Base-by-base conservation (phyloP, 1,139 yeast genomes). In the Pneumocystis jirovecii region DNA sequence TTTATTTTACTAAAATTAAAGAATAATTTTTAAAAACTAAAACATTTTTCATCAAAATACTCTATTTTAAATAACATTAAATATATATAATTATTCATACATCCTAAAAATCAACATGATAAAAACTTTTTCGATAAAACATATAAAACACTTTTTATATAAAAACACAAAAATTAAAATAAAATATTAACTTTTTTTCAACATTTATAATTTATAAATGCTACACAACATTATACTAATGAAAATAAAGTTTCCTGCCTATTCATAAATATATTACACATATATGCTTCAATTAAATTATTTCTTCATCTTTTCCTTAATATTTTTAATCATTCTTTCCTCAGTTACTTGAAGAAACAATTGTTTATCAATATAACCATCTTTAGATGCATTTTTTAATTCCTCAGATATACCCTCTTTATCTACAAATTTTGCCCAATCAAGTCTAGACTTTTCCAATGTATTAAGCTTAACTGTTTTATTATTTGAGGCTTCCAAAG, bases 381-480 rank as follows among this genome's bases (percentile, higher is more conserved):
- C 87, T 70, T 79, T 80, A 74, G 90, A 91, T 73, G 86, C 87
- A 66, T 83, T 81, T 65, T 81, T 81, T 73, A 93, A 81, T 69
- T 93, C 98, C 70, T 89, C 96, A 65, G 83, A 81, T 66, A 95
- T 85, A 67, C 91, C 90, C 69, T 86, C 85, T 70, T 86, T 81
- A 75, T 93, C 97, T 29, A 95, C 97, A 76, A 88, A 91, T 68
- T 89, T 84, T 0, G 96, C 95, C 96, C 98, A 93, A 75, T 93
- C 98, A 66, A 93, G 80, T 68, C 96, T 80, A 1, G 96, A 88
- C 74, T 93, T 93, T 74, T 95, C 97, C 68, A 93, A 78, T 0
- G 98, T 95, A 25, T 96, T 88, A 68, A 95, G 79, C 74, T 90
- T 91, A 62, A 85, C 84, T 66, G 80, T 78, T 66, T 84, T 79